phyloP scores from a whole-genome alignment of 1,284 basidiomycete species.

The Tylopilus orsonianus region DNA sequence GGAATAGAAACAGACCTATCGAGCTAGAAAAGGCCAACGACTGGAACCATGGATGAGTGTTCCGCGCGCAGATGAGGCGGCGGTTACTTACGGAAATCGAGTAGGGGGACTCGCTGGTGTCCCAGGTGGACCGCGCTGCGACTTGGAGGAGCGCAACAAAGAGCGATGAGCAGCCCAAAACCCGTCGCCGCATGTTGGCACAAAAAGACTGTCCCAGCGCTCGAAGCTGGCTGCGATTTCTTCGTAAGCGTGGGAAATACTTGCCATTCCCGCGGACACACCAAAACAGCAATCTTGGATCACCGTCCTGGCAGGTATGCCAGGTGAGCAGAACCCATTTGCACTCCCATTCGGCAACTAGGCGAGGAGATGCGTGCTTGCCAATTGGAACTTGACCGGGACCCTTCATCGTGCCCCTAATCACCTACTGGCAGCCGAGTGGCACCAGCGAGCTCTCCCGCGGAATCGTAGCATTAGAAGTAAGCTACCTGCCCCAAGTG shows the following conservation, averaged over 20 bases:
- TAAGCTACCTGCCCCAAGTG: background rate
- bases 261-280: background rate
- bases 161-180: slow-evolving; percentile 18
- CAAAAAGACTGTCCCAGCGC: slow-evolving; percentile 4
- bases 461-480: slow-evolving; percentile 5
- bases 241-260: slow-evolving; percentile 18
- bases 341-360: background rate
- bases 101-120: slow-evolving; percentile 19
- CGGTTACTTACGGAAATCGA: slow-evolving; percentile 25
- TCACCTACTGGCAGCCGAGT: background rate
- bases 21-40: slow-evolving; percentile 20
- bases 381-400: background rate
- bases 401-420: background rate
- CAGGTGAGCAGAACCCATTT: no score
- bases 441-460: background rate
- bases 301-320: no score
- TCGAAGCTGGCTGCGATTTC: background rate
- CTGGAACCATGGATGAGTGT: slow-evolving; percentile 17
- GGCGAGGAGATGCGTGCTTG: background rate
- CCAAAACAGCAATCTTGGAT: no score
- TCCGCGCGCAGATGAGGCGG: background rate
- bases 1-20: slow-evolving; percentile 13
- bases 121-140: slow-evolving; percentile 27
- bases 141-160: slow-evolving; percentile 12
- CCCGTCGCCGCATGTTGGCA: slow-evolving; percentile 27